Base-by-base conservation (phyloP, 192 early-diverging fungal species). In the Coemansia asiatica region DNA sequence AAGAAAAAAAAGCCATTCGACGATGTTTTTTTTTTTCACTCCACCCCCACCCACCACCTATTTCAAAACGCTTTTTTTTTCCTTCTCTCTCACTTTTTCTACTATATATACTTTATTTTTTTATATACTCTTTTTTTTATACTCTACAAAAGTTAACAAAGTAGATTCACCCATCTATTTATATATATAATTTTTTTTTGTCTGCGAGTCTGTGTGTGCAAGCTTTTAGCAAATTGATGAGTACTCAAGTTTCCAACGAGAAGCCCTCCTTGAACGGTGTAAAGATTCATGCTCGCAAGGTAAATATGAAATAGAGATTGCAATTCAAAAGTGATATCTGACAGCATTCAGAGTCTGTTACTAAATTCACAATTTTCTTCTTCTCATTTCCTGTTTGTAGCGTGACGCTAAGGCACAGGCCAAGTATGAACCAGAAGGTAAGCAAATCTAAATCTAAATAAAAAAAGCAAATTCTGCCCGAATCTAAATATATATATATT, bases 351-450 rank as follows among this genome's bases (percentile, higher is more conserved):
- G 5, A 46, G 12, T 27, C 16, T 16, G 16, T 44, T 18, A n/a
- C n/a, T n/a, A n/a, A n/a, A n/a, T 56, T 22, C 35, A 6, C 2
- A 19, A 58, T 22, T 10, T 19, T 61, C 44, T 18, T 1, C 16
- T 22, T 10, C 49, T 36, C 15, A 23, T 50, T 6, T 12, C 16
- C 51, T 61, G 8, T 31, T 6, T 76, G 60, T 77, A 79, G 74
- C 70, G 74, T 63, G 73, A 78, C 64, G 88, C 87, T 72, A 88
- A 89, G 86, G 78, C 83, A 67, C 81, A 85, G 60, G 77, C 84
- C 66, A 90, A 90, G 79, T 85, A 87, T 79, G 89, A 90, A 65
- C 87, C 89, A 35, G 85, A 86, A 73, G 75, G 60, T 61, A 61
- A 46, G 60, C 55, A 10, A 55, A 55, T 28, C 53, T 36, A 36